Conservation (phyloP, 805 yeast genomes). For the Yarrowia osloensis region DNA sequence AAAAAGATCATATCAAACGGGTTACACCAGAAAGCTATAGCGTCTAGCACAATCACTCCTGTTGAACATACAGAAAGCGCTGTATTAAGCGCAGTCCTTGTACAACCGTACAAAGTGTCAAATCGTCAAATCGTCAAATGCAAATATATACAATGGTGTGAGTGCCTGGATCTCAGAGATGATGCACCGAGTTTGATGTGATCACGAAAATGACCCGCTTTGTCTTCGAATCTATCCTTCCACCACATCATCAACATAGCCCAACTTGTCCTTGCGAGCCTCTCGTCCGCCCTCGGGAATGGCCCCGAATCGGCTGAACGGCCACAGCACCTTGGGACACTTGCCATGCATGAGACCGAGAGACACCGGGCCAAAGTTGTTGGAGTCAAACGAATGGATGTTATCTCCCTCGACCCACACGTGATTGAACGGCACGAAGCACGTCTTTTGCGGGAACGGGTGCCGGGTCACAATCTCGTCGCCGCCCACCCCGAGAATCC, state of each 20-base stretch:
- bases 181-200: too few species aligned
- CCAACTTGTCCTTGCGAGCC: constrained; percentile 42
- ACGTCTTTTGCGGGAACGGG: constrained; percentile 65
- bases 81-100: too few species aligned
- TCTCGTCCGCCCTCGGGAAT: constrained; percentile 58
- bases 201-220: too few species aligned
- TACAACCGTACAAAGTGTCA: too few species aligned
- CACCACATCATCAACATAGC: constrained; percentile 12
- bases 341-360: constrained; percentile 78
- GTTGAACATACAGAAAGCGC: too few species aligned
- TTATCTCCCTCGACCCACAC: constrained; percentile 97
- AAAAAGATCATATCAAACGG: too few species aligned
- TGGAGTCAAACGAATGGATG: constrained; percentile 73
- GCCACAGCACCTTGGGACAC: constrained; percentile 71
- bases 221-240: not conserved
- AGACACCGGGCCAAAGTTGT: constrained; percentile 85
- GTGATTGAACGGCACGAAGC: constrained; percentile 73
- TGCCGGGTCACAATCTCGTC: constrained; percentile 61
- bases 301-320: constrained; percentile 56
- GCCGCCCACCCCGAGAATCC: constrained; percentile 75
- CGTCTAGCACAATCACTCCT: too few species aligned
- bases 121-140: not conserved
- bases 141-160: not conserved
- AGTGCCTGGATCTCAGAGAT: too few species aligned
- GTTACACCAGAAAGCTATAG: too few species aligned